A percentile compares a stretch with the other conserved stretches of the same genome.
These are phyloP conservation scores for Phytophthora chlamydospora DNA, from an alignment of 352 stramenopile genomes.

Conservation along the genomic window DNA sequence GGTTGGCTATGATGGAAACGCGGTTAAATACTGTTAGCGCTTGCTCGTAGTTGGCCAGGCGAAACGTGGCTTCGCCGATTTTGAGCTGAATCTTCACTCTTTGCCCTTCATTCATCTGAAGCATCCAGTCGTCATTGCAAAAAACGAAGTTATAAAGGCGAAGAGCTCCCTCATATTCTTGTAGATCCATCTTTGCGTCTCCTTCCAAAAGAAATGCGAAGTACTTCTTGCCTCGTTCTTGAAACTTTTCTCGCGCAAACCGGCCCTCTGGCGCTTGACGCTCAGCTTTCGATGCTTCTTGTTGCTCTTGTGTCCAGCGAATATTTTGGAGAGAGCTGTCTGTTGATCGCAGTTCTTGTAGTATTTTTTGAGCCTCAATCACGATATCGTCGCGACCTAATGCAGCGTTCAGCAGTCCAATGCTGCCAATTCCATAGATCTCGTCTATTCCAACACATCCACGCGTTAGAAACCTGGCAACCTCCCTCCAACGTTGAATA, in stretches of 20 bases:
- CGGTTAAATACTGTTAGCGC: constrained; percentile 56
- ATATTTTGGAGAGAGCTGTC: constrained; percentile 44
- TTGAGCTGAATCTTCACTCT: constrained; percentile 42
- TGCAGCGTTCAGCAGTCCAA: constrained; percentile 51
- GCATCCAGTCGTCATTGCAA: constrained; percentile 44
- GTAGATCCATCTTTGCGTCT: constrained; percentile 61
- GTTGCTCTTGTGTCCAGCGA: constrained; percentile 52
- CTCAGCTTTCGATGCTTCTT: constrained; percentile 14
- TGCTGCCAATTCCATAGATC: constrained; percentile 51
- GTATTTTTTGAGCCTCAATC: constrained; percentile 47
- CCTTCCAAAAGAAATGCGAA: constrained; percentile 59
- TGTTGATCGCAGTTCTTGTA: constrained; percentile 52
- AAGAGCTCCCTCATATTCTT: constrained; percentile 51
- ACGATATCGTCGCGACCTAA: constrained; percentile 57
- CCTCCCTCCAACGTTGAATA: constrained; percentile 39
- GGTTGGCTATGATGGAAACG: constrained; percentile 44
- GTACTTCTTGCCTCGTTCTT: constrained; percentile 44
- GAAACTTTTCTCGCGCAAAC: constrained; percentile 3
- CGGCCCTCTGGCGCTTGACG: constrained; percentile 5
- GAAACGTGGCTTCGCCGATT: constrained; percentile 43
- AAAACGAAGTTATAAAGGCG: constrained; percentile 50
- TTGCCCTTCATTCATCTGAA: constrained; percentile 41
- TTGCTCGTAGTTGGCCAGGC: constrained; percentile 58
- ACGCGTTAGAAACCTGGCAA: constrained; percentile 27
- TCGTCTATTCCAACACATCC: constrained; percentile 14